Base-by-base conservation (phyloP, 768 basidiomycete genomes). In the Hygrocybe punicea region DNA sequence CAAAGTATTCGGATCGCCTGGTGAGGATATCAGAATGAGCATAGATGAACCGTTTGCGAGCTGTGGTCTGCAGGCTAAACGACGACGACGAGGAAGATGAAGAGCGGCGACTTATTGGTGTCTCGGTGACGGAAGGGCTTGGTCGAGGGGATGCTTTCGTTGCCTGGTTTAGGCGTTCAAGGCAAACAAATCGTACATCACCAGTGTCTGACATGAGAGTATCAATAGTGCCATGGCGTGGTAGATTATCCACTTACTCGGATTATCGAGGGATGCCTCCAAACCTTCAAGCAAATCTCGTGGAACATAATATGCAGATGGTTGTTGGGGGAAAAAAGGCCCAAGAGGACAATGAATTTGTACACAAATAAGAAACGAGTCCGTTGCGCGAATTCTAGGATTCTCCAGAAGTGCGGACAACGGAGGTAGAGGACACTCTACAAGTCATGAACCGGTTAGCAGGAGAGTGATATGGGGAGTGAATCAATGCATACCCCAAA, bases 1-100 rank as follows among this genome's bases (percentile, higher is more conserved):
- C 78, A 62, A 91, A 90, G 64, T 91, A 91, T 59, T 90, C 89
- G 13, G 87, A 87, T n/a, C 89, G 76, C 10, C 81, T 78, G 48
- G 73, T 83, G 19, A 91, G 78, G 51, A 92, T 87, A 62, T 89
- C 87, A 6, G 85, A 85, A 66, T 91, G 89, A 1, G 88, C 89
- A 65, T 88, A 91, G 37, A 92, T 81, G 34, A 85, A 68, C 36
- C 89, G 79, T 65, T 90, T 91, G 9, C 90, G 80, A 7, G 84
- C 87, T 2, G 79, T 78, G 1, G 74, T 78, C 19, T 76, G 77
- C 34, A 76, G 51, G 5, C 73, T 66, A 57, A 79, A 77, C 0
- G 76, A 71, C 1, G 78, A 75, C 47, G 69, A 68, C 6, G 78
- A 73, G 0, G 81, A 78, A 1, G 70, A 67, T 1, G 80, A 78